Evolutionary conservation across 192 early-diverging fungal genomes (phyloP), one percentile per base, ranked within the genome.

Genomic region (Mortierella antarctica): DNA sequence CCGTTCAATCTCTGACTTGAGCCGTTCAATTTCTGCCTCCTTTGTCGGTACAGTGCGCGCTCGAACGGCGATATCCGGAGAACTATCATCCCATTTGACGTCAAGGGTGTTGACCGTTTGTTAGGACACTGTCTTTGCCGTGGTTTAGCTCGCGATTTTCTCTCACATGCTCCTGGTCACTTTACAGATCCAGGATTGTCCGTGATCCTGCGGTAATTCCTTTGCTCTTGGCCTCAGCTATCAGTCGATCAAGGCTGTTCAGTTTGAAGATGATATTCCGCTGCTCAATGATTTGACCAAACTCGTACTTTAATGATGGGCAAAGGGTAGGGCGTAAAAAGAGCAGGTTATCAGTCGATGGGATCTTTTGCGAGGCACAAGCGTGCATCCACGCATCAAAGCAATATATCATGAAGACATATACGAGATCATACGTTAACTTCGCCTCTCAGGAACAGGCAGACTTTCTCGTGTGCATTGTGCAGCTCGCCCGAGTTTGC

Each of bases 1-100:
- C 60, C 58, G 53, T 57, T 72, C 65, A 57, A 80, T 41, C 12
- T 72, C 69, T 54, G 77, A 64, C 47, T 71, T 80, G 39, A 80
- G 77, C 58, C 77, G 21, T 50, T 80, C 69, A 20, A 80, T 72
- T 18, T 80, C 77, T 15, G 69, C 77, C 42, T 80, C 77, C 49
- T 80, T 80, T 57, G 77, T 80, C 2, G 77, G 77, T n/a, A 72
- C 77, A 46, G 70, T 71, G 5, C 77, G 77, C 7, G 77, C 77
- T 7, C 77, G 51, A 8, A 80, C 77, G 18, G 70, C 77, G 11
- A 67, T 60, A 39, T 80, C 70, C 20, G 77, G 77, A 17, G 63
- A 51, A 23, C 77, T 80, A 41, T 51, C 4, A 7, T 12, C 20
- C 50, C 61, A 49, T 13, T 23, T 18, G 48, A 61, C 17, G 50